Percentiles rank a stretch among this genome's conserved stretches.
Conservation (phyloP, 1,139 yeast species). For the Candida anutae region DNA sequence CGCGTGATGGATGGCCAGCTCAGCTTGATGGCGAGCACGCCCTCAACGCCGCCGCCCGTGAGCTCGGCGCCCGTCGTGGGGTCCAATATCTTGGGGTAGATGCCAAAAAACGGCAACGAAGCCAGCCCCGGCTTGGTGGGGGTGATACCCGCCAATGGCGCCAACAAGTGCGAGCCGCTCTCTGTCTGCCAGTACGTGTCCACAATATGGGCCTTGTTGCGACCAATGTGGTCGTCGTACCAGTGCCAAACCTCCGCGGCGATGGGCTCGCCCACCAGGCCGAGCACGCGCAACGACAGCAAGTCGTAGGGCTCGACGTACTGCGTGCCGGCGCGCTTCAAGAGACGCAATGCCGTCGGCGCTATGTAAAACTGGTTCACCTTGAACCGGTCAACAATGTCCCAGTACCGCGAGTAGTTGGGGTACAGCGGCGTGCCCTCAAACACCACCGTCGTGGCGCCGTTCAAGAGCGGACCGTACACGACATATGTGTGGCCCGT, state of each 20-base stretch:
- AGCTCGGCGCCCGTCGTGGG: conserved; percentile 66
- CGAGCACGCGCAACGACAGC: conserved; percentile 61
- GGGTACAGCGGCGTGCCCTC: conserved; percentile 89
- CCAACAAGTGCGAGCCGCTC: conserved; percentile 65
- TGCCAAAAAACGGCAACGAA: conserved; percentile 71
- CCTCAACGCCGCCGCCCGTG: conserved; percentile 57
- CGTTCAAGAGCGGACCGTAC: conserved; percentile 71
- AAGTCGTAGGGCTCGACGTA: conserved; percentile 59
- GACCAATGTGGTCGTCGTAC: conserved; percentile 76
- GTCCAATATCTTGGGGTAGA: conserved; percentile 60
- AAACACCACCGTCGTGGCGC: conserved; percentile 76
- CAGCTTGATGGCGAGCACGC: conserved; percentile 62
- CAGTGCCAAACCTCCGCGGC: conserved; percentile 93
- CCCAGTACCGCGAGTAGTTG: conserved; percentile 73
- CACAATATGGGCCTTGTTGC: conserved; percentile 63
- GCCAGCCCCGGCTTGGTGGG: conserved; percentile 79
- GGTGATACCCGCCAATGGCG: conserved; percentile 66
- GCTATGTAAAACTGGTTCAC: conserved; percentile 85
- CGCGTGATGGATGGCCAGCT: conserved; percentile 80
- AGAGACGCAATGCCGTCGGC: conserved; percentile 78
- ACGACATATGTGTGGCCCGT: conserved; percentile 82
- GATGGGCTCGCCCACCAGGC: conserved; percentile 89
- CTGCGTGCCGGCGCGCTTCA: conserved; percentile 75
- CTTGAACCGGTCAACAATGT: conserved; percentile 67
- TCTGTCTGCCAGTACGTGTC: conserved; percentile 87